Evolutionary conservation across 441 rosid species (phyloP), one percentile per base, ranked within the genome.

Genomic region (Populus hybrid): DNA sequence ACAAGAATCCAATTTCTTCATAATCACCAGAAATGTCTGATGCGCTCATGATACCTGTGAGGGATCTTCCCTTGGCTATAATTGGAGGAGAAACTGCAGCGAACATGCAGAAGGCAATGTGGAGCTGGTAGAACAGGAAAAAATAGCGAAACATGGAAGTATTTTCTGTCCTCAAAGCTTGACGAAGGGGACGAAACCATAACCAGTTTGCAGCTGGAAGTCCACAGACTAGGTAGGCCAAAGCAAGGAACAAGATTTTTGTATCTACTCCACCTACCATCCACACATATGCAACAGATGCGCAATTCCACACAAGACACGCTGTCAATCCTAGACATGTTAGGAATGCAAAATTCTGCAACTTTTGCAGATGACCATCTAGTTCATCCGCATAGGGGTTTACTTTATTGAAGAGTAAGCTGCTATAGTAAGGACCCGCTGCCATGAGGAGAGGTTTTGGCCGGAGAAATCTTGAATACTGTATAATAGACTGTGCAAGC

Each of bases 151-250:
- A 21, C 12, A 0, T 21, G 9, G 57, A 36, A 53, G 35, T n/a
- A 24, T 24, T 50, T 35, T 67, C 26, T 35, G 40, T 70, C 26
- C 16, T 67, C 16, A 78, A 2, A 16, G 63, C 73, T 16, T 23
- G 61, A 16, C 14, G 6, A 20, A 77, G 79, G 26, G 38, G 10
- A 5, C 70, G 69, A 50, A 40, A n/a, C 80, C 75, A 77, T 2
- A 64, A 6, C 20, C 14, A 32, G 26, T 50, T 4, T 1, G 74
- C 69, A 8, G 30, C 63, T 9, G 74, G 40, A 63, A 61, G 12
- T 9, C 74, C 69, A 4, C 36, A 50, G 4, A 36, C 16, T 20
- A 77, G 24, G 9, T 61, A 70, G 36, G 74, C 63, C 38, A 77
- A 10, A 28, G 79, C 79, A 1, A 77, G 28, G 38, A 35, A 57